Evolutionary conservation across 1,284 basidiomycete species (phyloP), one percentile per base, ranked within the genome.

Genomic region (Fomitopsis pinicola): DNA sequence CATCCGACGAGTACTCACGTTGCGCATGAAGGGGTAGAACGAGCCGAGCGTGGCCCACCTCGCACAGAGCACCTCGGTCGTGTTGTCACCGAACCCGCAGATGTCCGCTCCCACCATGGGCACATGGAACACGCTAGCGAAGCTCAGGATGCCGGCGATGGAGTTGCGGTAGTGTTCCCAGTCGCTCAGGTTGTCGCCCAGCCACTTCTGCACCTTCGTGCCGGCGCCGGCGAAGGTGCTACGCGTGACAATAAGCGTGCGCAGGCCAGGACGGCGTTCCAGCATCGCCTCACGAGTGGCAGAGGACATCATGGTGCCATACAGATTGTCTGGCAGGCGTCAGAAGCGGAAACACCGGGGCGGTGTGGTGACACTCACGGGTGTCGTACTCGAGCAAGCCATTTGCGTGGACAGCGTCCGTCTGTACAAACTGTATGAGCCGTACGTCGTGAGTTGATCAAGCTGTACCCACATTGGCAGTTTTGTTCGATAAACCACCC

Each of bases 171-270:
- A 88, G 58, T 86, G 80, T 0, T 76, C 76, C 84, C 85, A 87
- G 3, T 68, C 63, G 62, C 80, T 82, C 59, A 85, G 64, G 67
- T 88, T 89, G 70, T 88, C 86, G 5, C 87, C 87, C 3, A 89
- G 77, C 87, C 86, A 89, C 70, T 88, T 88, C n/a, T 85, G 85
- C 30, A 85, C 83, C 53, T 83, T 78, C 19, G 75, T 72, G 3
- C 89, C 89, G 6, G 85, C 85, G 46, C 88, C 87, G 2, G 84
- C 82, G 68, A 88, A 91, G 3, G 87, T 89, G 17, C 87, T 89
- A 44, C 89, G 86, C 0, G 88, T 89, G 66, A 91, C 88, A 63
- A 90, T 78, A 56, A 90, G 77, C 0, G 88, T 81, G 1, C 84
- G 82, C 56, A 80, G 73, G 1, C 81, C 84, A 2, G 88, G 87